These are phyloP conservation scores for Fusarium humuli DNA, from an alignment of 2,329 filamentous ascomycete species.

Conservation along the genomic window DNA sequence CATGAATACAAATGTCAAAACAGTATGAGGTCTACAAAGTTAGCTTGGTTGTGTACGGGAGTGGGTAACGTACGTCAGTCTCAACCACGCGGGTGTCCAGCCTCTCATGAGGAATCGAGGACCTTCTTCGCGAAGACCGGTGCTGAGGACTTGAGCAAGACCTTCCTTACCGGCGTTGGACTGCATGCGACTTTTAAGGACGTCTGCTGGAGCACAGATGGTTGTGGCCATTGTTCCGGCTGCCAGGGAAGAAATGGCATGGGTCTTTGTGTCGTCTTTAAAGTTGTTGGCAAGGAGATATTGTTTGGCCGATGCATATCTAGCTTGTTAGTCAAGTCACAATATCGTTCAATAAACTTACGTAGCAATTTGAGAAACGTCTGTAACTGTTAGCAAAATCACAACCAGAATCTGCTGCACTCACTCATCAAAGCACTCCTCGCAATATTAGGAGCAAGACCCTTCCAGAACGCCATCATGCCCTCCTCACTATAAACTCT, in stretches of 20 bases:
- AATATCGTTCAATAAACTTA: constrained; percentile 34
- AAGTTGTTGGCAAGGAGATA: constrained; percentile 47
- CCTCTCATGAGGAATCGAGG: constrained; percentile 59
- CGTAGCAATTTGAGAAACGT: constrained; percentile 60
- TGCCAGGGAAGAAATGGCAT: constrained; percentile 54
- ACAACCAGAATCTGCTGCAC: constrained; percentile 5
- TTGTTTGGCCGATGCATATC: constrained; percentile 52
- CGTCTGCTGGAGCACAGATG: constrained; percentile 58
- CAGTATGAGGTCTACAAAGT: constrained; percentile 54
- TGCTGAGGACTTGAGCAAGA: constrained; percentile 50
- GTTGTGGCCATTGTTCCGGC: constrained; percentile 61
- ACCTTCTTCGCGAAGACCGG: constrained; percentile 54
- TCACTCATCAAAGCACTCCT: constrained; percentile 59
- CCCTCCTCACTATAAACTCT: constrained; percentile 53
- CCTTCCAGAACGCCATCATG: constrained; percentile 52
- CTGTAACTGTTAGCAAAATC: constrained; percentile 39
- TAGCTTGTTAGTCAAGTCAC: constrained; percentile 19
- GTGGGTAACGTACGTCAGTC: constrained; percentile 52
- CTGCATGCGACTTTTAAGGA: constrained; percentile 59
- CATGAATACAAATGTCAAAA: constrained; percentile 61
- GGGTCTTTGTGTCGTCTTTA: constrained; percentile 55
- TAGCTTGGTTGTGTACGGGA: neutral
- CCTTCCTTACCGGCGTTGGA: constrained; percentile 48
- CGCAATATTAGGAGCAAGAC: constrained; percentile 55
- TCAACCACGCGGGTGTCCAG: constrained; percentile 59